A percentile compares a stretch with the other conserved stretches of the same genome.
Conservation (phyloP, 257 asterid species). For the Fraxinus excelsior region DNA sequence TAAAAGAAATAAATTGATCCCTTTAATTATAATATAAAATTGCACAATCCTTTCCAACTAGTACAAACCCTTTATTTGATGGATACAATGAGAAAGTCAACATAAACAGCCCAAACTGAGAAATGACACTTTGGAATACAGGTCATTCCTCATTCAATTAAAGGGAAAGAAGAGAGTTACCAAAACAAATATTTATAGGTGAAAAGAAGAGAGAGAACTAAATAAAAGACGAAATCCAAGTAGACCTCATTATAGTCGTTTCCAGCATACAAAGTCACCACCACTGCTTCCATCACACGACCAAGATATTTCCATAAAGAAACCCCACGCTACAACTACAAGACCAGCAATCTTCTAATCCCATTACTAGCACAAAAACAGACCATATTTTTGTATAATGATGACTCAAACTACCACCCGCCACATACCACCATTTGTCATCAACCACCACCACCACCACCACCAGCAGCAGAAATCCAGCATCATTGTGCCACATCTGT, state of each 20-base stretch:
- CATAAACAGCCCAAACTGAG: not conserved
- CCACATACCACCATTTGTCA: not conserved
- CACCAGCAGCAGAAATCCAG: not conserved
- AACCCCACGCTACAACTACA: not conserved
- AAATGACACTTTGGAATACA: not conserved
- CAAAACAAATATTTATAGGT: too few relatives aligned
- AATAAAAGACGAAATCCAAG: not conserved
- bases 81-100: not conserved
- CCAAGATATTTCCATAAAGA: not conserved
- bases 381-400: not conserved
- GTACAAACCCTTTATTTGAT: too few relatives aligned
- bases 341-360: not conserved
- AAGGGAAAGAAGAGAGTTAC: not conserved
- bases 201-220: not conserved
- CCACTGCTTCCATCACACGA: not conserved
- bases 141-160: not conserved
- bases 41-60: too few relatives aligned
- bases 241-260: not conserved
- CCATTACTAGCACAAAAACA: not conserved
- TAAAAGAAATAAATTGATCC: too few relatives aligned
- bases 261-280: not conserved
- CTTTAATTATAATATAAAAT: too few relatives aligned
- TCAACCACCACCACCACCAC: not conserved
- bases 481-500: not conserved
- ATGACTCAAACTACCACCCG: not conserved